phyloP scores from a whole-genome alignment of 306 rosid species.

The Prunus mume region DNA sequence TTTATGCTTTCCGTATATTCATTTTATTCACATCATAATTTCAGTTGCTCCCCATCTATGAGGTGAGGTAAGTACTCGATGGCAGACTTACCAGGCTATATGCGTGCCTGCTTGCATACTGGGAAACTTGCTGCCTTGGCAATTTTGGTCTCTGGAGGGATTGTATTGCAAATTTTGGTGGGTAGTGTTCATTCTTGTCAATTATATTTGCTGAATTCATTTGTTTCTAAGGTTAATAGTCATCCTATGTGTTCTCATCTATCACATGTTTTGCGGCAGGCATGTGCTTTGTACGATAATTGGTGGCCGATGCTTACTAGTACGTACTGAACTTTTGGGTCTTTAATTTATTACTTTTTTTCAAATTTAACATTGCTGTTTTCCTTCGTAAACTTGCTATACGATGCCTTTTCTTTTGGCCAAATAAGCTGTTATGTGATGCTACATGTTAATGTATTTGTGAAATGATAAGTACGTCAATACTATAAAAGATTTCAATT shows the following conservation, averaged over 20 bases:
- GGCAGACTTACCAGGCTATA: conserved; percentile 76
- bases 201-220: neutral
- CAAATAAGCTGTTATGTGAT: neutral
- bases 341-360: neutral
- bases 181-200: conserved; percentile 30
- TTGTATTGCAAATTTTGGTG: conserved; percentile 86
- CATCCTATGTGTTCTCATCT: conserved; percentile 18
- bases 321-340: conserved; percentile 25
- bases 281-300: conserved; percentile 85
- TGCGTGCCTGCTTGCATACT: conserved; percentile 61
- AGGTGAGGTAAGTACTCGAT: conserved; percentile 53
- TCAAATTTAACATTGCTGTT: neutral
- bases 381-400: neutral
- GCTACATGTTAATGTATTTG: neutral
- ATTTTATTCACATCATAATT: conserved; percentile 12
- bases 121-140: conserved; percentile 79
- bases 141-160: conserved; percentile 80
- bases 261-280: conserved; percentile 48
- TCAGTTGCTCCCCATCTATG: conserved; percentile 42
- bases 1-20: neutral
- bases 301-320: conserved; percentile 99
- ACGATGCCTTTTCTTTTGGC: neutral
- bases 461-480: neutral
- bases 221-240: neutral
- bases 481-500: neutral